Conservation (phyloP, 148 eudicot genomes). For the Linanthus parryae region DNA sequence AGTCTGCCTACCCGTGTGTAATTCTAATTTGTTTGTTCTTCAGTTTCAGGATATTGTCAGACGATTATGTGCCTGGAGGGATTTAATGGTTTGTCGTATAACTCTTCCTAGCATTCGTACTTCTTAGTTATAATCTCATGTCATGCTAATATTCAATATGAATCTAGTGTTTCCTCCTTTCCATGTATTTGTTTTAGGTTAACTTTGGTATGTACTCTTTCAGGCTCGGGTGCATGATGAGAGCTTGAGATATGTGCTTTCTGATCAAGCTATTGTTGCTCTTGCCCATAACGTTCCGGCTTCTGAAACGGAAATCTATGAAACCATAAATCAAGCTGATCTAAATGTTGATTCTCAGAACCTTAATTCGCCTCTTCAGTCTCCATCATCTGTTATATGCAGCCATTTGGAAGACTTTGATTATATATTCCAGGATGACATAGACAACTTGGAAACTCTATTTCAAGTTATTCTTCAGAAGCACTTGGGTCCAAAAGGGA, state of each 20-base stretch:
- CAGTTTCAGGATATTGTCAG: constrained; percentile 74
- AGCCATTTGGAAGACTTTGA: constrained; percentile 71
- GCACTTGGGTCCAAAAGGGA: constrained; percentile 71
- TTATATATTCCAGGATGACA: constrained; percentile 37
- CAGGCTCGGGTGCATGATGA: constrained; percentile 99
- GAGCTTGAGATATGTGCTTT: constrained; percentile 80
- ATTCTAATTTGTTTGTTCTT: constrained; percentile 8
- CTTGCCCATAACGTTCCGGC: constrained; percentile 58
- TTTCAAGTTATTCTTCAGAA: constrained; percentile 41
- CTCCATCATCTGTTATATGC: constrained; percentile 66
- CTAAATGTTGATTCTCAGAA: constrained; percentile 31
- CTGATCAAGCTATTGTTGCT: constrained; percentile 72
- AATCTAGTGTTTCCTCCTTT: too few species aligned
- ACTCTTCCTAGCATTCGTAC: neutral
- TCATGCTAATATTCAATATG: too few species aligned
- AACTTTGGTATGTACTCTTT: constrained; percentile 15
- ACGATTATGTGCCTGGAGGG: constrained; percentile 89
- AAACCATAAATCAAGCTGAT: constrained; percentile 53
- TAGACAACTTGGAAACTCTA: constrained; percentile 34
- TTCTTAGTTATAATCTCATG: neutral
- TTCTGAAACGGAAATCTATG: constrained; percentile 40
- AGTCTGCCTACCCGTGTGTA: constrained; percentile 2
- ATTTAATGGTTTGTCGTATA: constrained; percentile 69
- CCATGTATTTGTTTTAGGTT: constrained; percentile 4
- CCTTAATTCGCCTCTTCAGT: constrained; percentile 21